Base-by-base conservation (phyloP, 2,329 filamentous ascomycete species). In the Diplodia intermedia region DNA sequence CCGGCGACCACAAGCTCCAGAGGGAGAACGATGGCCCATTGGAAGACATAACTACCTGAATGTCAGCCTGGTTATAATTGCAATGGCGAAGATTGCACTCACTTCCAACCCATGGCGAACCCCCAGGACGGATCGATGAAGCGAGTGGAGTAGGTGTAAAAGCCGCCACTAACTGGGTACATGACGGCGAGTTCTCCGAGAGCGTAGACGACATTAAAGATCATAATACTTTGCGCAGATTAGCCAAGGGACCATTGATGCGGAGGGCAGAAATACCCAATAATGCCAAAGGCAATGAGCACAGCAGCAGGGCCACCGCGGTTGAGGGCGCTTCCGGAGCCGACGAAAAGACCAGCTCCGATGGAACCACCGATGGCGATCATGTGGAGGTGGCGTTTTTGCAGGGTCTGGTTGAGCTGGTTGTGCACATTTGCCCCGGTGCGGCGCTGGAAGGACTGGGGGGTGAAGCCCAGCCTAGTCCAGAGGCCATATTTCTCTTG, bases 331-430 rank as follows among this genome's bases (percentile, higher is more conserved):
- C 76, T 74, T 26, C 81, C 81, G 0, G 92, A 94, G 26, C 92
- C 91, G 49, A 97, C 92, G 77, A 97, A 97, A 2, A 97, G 83
- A 71, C 94, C 93, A 68, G 79, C 79, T 75, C 81, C 81, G 74
- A 97, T 97, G 12, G 91, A 94, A 53, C 94, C 94, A 73, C 93
- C 93, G 72, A 97, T 97, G 15, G 94, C 94, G 83, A 97, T 97
- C 94, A 97, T 97, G 82, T 97, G 94, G 76, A 97, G 77, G 82
- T 98, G 94, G 57, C 93, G 86, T 29, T 50, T 62, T 23, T 62
- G 40, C 43, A 62, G 18, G 43, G 57, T 23, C 23, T 89, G 89
- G 80, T 96, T 95, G 72, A 97, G 81, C 77, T 68, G 61, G 23
- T 89, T 69, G 61, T 71, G 66, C 12, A 67, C 5, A 36, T 62